Conservation (phyloP, 2,329 filamentous ascomycete species). For the Fusarium globosum region DNA sequence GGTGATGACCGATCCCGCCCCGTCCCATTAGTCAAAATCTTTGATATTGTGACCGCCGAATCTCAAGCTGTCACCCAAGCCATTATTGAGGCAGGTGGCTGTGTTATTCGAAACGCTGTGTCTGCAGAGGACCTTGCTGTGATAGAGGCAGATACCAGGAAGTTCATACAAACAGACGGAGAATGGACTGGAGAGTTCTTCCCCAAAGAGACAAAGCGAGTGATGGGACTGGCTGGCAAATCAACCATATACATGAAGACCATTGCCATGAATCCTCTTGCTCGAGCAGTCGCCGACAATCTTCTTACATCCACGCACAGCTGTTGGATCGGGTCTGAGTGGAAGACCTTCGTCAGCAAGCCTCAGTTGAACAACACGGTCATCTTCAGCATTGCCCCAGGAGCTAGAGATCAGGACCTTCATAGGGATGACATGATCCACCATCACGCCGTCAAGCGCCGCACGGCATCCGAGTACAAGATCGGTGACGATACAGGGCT, state of each 20-base stretch:
- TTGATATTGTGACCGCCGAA: not conserved
- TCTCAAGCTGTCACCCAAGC: not conserved
- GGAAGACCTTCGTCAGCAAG: not conserved
- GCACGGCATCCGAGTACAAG: not conserved
- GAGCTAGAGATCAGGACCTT: not conserved
- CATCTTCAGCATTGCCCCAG: not conserved
- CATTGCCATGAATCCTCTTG: not conserved
- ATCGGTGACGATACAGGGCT: not conserved
- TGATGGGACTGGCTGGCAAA: not conserved
- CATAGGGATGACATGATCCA: not conserved
- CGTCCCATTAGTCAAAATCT: not conserved
- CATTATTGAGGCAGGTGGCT: not conserved
- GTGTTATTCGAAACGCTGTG: not conserved
- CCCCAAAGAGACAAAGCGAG: not conserved
- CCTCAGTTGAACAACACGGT: not conserved
- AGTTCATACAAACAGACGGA: not conserved
- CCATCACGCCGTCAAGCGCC: not conserved
- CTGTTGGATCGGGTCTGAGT: not conserved
- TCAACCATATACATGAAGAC: not conserved
- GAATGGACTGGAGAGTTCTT: not conserved
- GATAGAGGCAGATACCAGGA: not conserved
- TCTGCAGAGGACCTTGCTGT: not conserved
- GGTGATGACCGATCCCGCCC: not conserved
- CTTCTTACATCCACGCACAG: not conserved
- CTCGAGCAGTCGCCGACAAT: not conserved